Evolutionary conservation across 139 green algal genomes (phyloP), one percentile per base, ranked within the genome.

Genomic region (Ulvella scutata): DNA sequence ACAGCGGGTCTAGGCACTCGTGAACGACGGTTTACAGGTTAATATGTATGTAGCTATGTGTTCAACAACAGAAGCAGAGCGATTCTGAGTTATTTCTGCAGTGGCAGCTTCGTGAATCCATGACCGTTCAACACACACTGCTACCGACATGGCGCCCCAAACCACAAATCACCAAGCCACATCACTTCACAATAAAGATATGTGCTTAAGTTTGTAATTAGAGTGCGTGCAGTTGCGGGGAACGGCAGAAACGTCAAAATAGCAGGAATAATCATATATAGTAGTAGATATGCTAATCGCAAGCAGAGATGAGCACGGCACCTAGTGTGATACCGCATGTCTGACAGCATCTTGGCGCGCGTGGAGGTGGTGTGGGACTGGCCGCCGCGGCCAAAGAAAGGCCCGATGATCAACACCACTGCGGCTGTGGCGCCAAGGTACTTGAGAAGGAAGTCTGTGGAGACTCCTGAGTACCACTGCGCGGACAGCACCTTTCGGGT

Each of bases 251-350:
- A n/a, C n/a, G n/a, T n/a, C n/a, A n/a, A n/a, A n/a, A n/a, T n/a
- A n/a, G n/a, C n/a, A n/a, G n/a, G n/a, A n/a, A n/a, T n/a, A n/a
- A n/a, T n/a, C n/a, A n/a, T n/a, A n/a, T n/a, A n/a, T n/a, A n/a
- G n/a, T n/a, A 60, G 17, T 20, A 60, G 43, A 20, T 20, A 26
- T 17, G 17, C 20, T 20, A 60, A 20, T 34, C 9, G 43, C 20
- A 34, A 43, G 77, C 93, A 93, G 35, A 93, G 79, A 37, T 77
- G 76, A 79, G 93, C 90, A 73, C 91, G 82, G 21, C 93, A 85
- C 35, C 40, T 78, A 38, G 88, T 93, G 82, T 93, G 88, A 82
- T 93, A 93, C 4, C 88, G 86, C 88, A 93, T 93, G 78, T 86
- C 83, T 75, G 61, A 78, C 44, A 93, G 84, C 88, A 93, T 93